These are phyloP conservation scores for Saccharomyces hybrid DNA, from an alignment of 1,139 yeast genomes.

Conservation along the genomic window DNA sequence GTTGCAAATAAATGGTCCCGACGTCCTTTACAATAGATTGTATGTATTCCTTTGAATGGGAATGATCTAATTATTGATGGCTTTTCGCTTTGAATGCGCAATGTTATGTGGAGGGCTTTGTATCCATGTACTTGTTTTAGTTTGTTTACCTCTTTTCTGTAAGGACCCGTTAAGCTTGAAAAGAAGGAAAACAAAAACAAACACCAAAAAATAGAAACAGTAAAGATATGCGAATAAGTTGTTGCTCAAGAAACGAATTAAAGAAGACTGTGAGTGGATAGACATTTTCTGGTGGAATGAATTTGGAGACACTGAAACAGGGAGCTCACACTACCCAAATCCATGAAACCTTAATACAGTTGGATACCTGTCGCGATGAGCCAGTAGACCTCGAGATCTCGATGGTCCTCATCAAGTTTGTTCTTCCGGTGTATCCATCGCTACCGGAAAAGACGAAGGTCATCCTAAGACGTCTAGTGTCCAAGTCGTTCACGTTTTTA, in stretches of 20 bases:
- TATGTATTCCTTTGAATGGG: neutral
- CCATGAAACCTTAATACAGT: neutral
- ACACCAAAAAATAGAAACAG: neutral
- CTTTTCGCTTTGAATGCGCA: neutral
- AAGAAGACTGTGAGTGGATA: neutral
- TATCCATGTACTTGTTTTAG: neutral
- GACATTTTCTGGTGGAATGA: neutral
- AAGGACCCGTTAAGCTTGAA: neutral
- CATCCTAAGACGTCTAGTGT: conserved; percentile 7
- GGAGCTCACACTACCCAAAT: neutral
- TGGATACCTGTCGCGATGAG: neutral
- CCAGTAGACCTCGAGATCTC: conserved; percentile 11
- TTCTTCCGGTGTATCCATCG: conserved; percentile 24
- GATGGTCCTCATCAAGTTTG: conserved; percentile 17
- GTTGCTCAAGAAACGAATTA: neutral
- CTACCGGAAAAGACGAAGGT: conserved; percentile 7
- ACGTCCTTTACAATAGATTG: neutral
- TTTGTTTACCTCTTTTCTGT: conserved; percentile 1
- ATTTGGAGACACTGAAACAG: neutral
- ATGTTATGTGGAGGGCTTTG: neutral
- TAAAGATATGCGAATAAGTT: neutral
- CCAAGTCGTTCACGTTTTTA: conserved; percentile 12
- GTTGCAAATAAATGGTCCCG: neutral
- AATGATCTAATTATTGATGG: neutral
- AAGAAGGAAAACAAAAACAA: neutral